A percentile compares a stretch with the other conserved stretches of the same genome.
phyloP scores from a whole-genome alignment of 768 basidiomycete species.

The Mycena leptocephala region DNA sequence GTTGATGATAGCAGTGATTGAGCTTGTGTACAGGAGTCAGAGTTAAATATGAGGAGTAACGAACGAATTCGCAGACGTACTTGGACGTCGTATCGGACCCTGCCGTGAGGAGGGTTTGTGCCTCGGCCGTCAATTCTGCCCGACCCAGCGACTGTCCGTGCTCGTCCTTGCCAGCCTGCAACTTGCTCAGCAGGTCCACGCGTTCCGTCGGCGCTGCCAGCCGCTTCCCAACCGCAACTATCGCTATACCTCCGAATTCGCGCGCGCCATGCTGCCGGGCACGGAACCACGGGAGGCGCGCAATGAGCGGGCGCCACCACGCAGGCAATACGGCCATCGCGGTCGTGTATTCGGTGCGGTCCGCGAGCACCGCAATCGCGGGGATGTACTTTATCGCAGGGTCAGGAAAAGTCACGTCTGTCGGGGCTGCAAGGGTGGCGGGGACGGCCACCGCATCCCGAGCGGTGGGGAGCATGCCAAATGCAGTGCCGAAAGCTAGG shows the following conservation, averaged over 20 bases:
- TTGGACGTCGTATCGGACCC: slow-evolving; percentile 96
- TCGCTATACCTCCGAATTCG: slow-evolving; percentile 83
- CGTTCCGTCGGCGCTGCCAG: slow-evolving; percentile 79
- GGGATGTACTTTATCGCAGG: slow-evolving; percentile 75
- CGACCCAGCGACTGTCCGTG: slow-evolving; percentile 84
- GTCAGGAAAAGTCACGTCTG: slow-evolving; percentile 68
- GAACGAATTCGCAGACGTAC: slow-evolving; percentile 74
- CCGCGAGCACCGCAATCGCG: slow-evolving; percentile 88
- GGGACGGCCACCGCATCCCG: slow-evolving; percentile 83
- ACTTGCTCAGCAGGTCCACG: slow-evolving; percentile 85
- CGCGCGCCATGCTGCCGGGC: slow-evolving; percentile 77
- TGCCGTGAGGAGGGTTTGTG: slow-evolving; percentile 86
- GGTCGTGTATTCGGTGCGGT: slow-evolving; percentile 90
- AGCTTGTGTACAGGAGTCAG: no score
- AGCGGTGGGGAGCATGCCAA: slow-evolving; percentile 87
- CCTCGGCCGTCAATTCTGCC: slow-evolving; percentile 91
- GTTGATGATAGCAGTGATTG: no score
- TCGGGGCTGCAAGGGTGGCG: slow-evolving; percentile 54
- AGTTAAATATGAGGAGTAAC: no score
- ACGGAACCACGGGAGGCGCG: slow-evolving; percentile 80
- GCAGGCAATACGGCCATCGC: slow-evolving; percentile 86
- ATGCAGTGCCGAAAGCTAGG: slow-evolving; percentile 89
- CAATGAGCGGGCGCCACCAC: slow-evolving; percentile 76
- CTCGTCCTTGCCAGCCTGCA: slow-evolving; percentile 84
- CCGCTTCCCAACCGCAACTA: slow-evolving; percentile 84